Base-by-base conservation (phyloP, 2,329 filamentous ascomycete species). In the Penicillium corylophilum region DNA sequence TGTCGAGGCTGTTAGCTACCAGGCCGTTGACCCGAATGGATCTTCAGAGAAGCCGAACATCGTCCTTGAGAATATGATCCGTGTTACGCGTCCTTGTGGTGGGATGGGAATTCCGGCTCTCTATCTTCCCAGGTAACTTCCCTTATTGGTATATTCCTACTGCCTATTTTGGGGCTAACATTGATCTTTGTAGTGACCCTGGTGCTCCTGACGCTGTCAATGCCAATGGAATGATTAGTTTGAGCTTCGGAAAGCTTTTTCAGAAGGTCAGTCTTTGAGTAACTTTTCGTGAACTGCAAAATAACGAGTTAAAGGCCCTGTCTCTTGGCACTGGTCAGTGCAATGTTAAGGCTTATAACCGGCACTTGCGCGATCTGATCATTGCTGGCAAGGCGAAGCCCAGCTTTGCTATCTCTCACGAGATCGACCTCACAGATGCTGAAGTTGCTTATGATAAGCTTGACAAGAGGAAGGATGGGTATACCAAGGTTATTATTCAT, bases 321-420 rank as follows among this genome's bases (percentile, higher is more conserved):
- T 76, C 77, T 2, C 71, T 87, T 2, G 79, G 81, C 9, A 84
- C 82, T 3, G 83, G 84, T 0, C 83, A 87, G 63, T 87, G 84
- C 70, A 87, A 87, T 55, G 84, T 87, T 58, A 87, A 87, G 69
- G 74, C 79, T 1, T 87, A 87, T 68, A 87, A 87, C 64, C 75
- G 83, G 22, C 85, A 87, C 61, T 69, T 87, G 35, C 77, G 84
- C 12, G 84, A 87, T 54, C 72, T 88, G 61, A 87, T 87, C 59
- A 82, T 87, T 39, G 71, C 81, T 0, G 83, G 84, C 2, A 80
- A 79, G 52, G 85, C 84, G 1, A 86, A 84, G 66, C 85, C 85
- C 4, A 83, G 79, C 50, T 88, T 87, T 58, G 83, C 87, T 1
- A 82, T 87, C 6, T 83, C 80, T 1, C 83, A 87, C 56, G 82